Evolutionary conservation across 352 stramenopile species (phyloP), one percentile per base, ranked within the genome.

Genomic region (Blastocystis sp.): DNA sequence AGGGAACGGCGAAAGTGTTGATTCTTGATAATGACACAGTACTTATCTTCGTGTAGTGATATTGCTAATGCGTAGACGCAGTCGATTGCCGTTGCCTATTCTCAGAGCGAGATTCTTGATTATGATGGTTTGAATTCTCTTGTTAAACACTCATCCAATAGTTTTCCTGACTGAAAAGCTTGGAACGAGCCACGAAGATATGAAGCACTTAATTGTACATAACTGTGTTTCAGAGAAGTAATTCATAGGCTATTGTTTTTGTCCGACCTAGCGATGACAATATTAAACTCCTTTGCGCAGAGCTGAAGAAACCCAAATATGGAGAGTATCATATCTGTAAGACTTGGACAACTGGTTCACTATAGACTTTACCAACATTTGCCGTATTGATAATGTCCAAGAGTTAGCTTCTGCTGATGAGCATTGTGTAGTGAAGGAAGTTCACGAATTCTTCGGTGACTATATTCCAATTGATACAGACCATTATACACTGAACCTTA

Each of bases 381-480:
- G 54, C 92, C 95, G 27, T 22, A 54, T 95, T 1, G 94, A 97
- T 40, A 91, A 97, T 53, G 92, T 99, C 17, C 93, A 98, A 90
- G 92, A 97, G n/a, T 91, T 99, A 64, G 97, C 97, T 0, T 94
- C 98, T 76, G 93, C 94, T 27, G 97, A 99, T 92, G 93, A 97
- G 89, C 93, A 96, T 58, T 96, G 98, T 90, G 90, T 96, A 57
- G 95, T 99, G 13, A 90, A 91, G 69, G 93, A 96, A 91, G 95
- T 99, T 19, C 96, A 99, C 90, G 97, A 99, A 92, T 98, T 98
- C 90, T 99, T 98, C 91, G 97, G 94, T 13, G 97, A 99, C 92
- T 99, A 96, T 90, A 92, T 98, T 66, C 95, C 97, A 13, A 94
- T 99, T 60, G 99, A 99, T 91, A 94, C 97, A 89, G 95, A 98